Percentiles rank a stretch among this genome's conserved stretches.
Evolutionary conservation across 1,284 basidiomycete genomes (phyloP).

Genomic region (Stereum hirsutum): DNA sequence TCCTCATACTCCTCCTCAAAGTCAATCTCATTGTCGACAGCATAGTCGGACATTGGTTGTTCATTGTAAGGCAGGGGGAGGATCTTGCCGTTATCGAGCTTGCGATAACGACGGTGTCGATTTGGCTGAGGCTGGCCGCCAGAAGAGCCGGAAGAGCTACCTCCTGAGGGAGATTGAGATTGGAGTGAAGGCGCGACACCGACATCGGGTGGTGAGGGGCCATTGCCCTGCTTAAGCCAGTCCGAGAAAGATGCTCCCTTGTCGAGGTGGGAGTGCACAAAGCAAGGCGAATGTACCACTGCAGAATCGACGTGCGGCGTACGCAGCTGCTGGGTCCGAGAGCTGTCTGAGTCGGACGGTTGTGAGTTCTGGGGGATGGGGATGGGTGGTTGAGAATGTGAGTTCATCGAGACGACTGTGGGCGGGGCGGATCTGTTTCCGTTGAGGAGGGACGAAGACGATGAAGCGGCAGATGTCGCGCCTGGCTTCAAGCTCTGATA

Average conservation of each 20-base stretch:
- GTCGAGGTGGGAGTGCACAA: conserved; percentile 80
- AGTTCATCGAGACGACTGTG: neutral
- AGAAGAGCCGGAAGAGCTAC: conserved; percentile 1
- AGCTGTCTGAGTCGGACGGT: neutral
- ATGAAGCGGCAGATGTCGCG: too few relatives aligned
- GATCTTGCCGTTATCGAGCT: conserved; percentile 11
- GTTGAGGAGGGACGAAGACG: neutral
- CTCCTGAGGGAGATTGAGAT: conserved; percentile 17
- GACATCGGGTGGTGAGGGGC: conserved; percentile 28
- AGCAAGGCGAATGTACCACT: conserved; percentile 85
- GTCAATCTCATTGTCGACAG: conserved; percentile 14
- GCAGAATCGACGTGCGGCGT: too few relatives aligned
- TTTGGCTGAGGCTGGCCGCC: neutral
- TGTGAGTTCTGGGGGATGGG: neutral
- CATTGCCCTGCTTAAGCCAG: conserved; percentile 45
- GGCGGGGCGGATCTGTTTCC: neutral
- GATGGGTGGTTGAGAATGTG: neutral
- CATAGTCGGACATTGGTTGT: conserved; percentile 13
- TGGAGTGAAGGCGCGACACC: conserved; percentile 41
- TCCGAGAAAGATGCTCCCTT: conserved; percentile 65
- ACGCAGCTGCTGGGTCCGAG: conserved; percentile 26
- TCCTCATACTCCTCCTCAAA: conserved; percentile 51
- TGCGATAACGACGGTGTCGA: conserved; percentile 10
- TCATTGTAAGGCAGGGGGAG: conserved; percentile 13
- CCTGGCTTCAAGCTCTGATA: neutral